Conservation (phyloP, 1,284 basidiomycete genomes). For the Austroboletus rostrupii region DNA sequence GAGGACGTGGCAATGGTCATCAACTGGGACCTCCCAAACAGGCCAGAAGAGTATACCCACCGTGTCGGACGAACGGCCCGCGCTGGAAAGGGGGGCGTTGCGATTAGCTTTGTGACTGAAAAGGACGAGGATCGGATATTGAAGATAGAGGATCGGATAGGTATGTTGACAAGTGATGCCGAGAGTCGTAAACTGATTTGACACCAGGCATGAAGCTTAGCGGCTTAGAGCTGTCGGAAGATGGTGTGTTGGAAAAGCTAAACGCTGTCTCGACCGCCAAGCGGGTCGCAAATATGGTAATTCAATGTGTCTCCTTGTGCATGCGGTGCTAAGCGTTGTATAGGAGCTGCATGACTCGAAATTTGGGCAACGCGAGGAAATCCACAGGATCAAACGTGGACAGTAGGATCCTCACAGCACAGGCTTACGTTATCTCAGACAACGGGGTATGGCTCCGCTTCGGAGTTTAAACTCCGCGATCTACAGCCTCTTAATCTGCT, state of each 20-base stretch:
- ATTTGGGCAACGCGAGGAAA: conserved; percentile 86
- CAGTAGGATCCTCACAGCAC: conserved; percentile 23
- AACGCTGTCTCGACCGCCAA: conserved; percentile 91
- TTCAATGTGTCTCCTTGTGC: conserved; percentile 14
- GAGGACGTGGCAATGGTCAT: conserved; percentile 92
- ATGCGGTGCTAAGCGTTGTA: conserved; percentile 11
- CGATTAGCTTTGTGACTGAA: conserved; percentile 94
- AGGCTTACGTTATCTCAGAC: background rate
- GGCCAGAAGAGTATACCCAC: conserved; percentile 77
- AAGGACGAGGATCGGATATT: conserved; percentile 84
- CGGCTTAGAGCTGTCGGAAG: conserved; percentile 77
- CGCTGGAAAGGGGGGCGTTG: conserved; percentile 86
- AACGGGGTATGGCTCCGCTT: conserved; percentile 17
- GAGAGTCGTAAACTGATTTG: background rate
- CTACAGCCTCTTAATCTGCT: conserved; percentile 9
- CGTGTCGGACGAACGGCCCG: conserved; percentile 90
- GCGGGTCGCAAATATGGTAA: conserved; percentile 89
- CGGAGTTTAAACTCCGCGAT: conserved; percentile 19
- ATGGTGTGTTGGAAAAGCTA: conserved; percentile 79
- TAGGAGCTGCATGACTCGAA: conserved; percentile 89
- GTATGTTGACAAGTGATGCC: conserved; percentile 41
- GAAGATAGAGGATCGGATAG: conserved; percentile 83
- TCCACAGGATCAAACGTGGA: conserved; percentile 63
- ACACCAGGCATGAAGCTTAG: conserved; percentile 64
- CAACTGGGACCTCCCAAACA: conserved; percentile 92